phyloP scores from a whole-genome alignment of 306 rosid genomes.

The Crataegus laevigata region DNA sequence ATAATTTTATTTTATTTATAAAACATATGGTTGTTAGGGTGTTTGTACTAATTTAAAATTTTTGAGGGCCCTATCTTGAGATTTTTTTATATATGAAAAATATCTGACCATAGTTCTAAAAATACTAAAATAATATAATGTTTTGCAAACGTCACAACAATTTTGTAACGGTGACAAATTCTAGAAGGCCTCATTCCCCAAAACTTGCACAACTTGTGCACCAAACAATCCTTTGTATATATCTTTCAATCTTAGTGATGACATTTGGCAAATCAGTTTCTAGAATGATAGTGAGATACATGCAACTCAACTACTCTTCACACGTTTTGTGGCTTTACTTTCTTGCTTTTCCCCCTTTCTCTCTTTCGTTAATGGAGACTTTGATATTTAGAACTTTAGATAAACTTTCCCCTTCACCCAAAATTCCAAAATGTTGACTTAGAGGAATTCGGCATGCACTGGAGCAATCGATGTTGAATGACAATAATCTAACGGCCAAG shows the following conservation, averaged over 20 bases:
- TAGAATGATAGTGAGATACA: background rate
- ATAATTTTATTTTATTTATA: too few species aligned
- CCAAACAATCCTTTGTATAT: background rate
- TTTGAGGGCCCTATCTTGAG: background rate
- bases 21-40: too few species aligned
- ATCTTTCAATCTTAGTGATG: background rate
- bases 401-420: background rate
- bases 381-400: background rate
- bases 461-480: background rate
- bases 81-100: background rate
- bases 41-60: background rate
- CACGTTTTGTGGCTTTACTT: background rate
- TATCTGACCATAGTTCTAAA: background rate
- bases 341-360: background rate
- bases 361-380: background rate
- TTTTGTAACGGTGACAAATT: background rate
- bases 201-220: background rate
- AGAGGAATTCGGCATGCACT: background rate
- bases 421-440: background rate
- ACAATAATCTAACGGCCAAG: background rate
- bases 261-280: background rate
- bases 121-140: background rate
- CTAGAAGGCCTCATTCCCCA: background rate
- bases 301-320: background rate
- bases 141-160: background rate